Conservation (phyloP, 306 rosid genomes). For the Rubus parviflorus region DNA sequence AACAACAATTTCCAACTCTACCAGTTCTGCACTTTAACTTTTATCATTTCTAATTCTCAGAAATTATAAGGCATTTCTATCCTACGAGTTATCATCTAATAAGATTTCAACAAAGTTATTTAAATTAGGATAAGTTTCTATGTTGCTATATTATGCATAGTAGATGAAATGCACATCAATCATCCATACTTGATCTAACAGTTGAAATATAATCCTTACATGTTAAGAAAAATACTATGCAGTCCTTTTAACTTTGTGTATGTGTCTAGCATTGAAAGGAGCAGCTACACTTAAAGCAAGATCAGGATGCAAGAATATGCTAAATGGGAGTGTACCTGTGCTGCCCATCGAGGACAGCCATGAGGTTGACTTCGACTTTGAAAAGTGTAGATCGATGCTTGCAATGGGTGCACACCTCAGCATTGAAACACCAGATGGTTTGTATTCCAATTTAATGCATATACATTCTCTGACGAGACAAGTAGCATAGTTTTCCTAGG, state of each 20-base stretch:
- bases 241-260: not conserved
- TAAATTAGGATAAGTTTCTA: no score
- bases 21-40: not conserved
- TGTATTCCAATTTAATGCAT: not conserved
- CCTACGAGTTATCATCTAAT: not conserved
- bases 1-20: not conserved
- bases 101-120: not conserved
- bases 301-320: slow-evolving; percentile 65
- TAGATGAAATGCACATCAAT: not conserved
- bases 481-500: not conserved
- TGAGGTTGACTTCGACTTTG: slow-evolving; percentile 65
- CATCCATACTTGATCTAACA: not conserved
- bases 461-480: not conserved
- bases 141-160: no score
- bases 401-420: slow-evolving; percentile 60
- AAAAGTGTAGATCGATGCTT: slow-evolving; percentile 58
- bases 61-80: not conserved
- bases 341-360: slow-evolving; percentile 66
- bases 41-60: not conserved
- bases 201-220: not conserved
- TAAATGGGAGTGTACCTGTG: slow-evolving; percentile 59
- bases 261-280: slow-evolving; percentile 65
- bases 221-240: not conserved
- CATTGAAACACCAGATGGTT: slow-evolving; percentile 86
- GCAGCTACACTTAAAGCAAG: slow-evolving; percentile 83